phyloP scores from a whole-genome alignment of 805 yeast genomes.

The Candida boidinii region DNA sequence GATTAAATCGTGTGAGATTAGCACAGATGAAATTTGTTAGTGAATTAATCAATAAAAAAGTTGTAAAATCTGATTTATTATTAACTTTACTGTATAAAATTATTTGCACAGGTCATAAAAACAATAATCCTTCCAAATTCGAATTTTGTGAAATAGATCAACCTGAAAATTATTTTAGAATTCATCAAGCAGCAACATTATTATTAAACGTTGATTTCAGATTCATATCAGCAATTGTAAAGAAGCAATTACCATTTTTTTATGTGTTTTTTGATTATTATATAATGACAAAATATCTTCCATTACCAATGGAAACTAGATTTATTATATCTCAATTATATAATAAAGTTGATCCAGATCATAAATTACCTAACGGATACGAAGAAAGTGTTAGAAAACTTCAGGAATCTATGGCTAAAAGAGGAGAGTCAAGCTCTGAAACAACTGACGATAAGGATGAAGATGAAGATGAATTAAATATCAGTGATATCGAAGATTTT shows the following conservation, averaged over 20 bases:
- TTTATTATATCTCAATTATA: slow-evolving; percentile 41
- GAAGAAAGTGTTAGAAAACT: slow-evolving; percentile 36
- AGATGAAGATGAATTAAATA: slow-evolving; percentile 10
- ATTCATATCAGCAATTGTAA: slow-evolving; percentile 2
- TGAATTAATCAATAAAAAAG: slow-evolving; percentile 40
- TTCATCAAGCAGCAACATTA: slow-evolving; percentile 43
- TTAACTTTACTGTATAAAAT: slow-evolving; percentile 47
- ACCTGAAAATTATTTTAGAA: slow-evolving; percentile 63
- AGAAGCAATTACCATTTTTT: slow-evolving; percentile 28
- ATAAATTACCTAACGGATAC: slow-evolving; percentile 27
- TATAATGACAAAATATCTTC: slow-evolving; percentile 47
- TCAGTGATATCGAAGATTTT: slow-evolving; percentile 10
- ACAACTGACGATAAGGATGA: slow-evolving; percentile 4
- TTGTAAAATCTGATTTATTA: slow-evolving; percentile 38
- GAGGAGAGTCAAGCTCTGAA: slow-evolving; percentile 3
- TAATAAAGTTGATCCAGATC: slow-evolving; percentile 21
- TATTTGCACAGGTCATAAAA: slow-evolving; percentile 56
- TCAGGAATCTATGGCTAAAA: slow-evolving; percentile 18
- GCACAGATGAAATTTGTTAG: slow-evolving; percentile 54
- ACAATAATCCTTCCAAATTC: slow-evolving; percentile 44
- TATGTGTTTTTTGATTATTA: slow-evolving; percentile 66
- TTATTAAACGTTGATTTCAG: slow-evolving; percentile 27
- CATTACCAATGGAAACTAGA: slow-evolving; percentile 55
- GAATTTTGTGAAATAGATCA: slow-evolving; percentile 40
- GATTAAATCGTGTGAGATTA: slow-evolving; percentile 49